A percentile compares a stretch with the other conserved stretches of the same genome.
Conservation (phyloP, 192 early-diverging fungal genomes). For the Linderina pennispora region DNA sequence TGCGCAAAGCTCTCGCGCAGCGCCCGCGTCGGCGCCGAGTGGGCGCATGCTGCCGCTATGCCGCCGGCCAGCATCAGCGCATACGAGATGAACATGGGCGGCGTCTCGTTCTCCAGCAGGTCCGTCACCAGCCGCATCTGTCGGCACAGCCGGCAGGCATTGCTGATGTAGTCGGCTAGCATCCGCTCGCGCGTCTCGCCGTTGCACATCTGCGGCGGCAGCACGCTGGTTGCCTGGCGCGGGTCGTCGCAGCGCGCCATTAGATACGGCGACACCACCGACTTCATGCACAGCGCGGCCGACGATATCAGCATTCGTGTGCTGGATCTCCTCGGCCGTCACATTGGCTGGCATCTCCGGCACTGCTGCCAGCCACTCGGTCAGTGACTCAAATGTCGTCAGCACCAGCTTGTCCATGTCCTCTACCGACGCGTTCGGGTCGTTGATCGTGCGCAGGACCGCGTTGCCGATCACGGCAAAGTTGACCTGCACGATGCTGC, state of each 20-base stretch:
- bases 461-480: slow-evolving; percentile 38
- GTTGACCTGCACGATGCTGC: slow-evolving; percentile 34
- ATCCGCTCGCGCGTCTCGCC: slow-evolving; percentile 4
- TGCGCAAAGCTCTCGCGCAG: slow-evolving; percentile 6
- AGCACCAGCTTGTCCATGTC: slow-evolving; percentile 24
- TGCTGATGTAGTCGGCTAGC: slow-evolving; percentile 20
- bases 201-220: not conserved
- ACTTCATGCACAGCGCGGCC: slow-evolving; percentile 26
- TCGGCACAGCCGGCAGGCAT: slow-evolving; percentile 10
- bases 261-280: slow-evolving; percentile 30
- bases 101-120: slow-evolving; percentile 16
- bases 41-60: slow-evolving; percentile 30
- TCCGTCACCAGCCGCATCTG: slow-evolving; percentile 4
- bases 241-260: slow-evolving; percentile 11
- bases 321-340: slow-evolving; percentile 13
- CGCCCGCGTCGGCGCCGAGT: slow-evolving; percentile 14
- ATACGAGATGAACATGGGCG: slow-evolving; percentile 38
- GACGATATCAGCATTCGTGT: slow-evolving; percentile 28
- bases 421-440: slow-evolving; percentile 20
- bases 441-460: slow-evolving; percentile 25
- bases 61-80: slow-evolving; percentile 32
- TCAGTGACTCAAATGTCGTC: slow-evolving; percentile 14
- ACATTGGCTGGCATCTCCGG: slow-evolving; percentile 19
- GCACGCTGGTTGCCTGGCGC: not conserved
- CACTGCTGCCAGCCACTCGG: slow-evolving; percentile 21